These are phyloP conservation scores for Mallotus japonicus DNA, from an alignment of 441 rosid genomes.

Conservation along the genomic window DNA sequence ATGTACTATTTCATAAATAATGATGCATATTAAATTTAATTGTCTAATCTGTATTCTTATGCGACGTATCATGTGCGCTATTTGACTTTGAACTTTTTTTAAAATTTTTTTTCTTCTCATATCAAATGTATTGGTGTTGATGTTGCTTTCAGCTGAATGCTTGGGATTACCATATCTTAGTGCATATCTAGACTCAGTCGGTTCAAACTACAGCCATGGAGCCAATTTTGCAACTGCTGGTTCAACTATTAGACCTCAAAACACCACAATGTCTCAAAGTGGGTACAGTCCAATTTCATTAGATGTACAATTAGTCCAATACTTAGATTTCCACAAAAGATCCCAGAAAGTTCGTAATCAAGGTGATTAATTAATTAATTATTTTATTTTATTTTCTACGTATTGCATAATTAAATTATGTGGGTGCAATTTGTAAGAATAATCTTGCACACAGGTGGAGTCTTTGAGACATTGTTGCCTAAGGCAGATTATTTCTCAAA, in stretches of 20 bases:
- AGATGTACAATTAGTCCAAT: constrained; percentile 64
- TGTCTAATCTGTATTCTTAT: no score
- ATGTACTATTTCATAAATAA: no score
- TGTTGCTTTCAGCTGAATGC: constrained; percentile 17
- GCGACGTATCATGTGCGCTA: no score
- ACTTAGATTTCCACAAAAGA: constrained; percentile 48
- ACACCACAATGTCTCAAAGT: constrained; percentile 44
- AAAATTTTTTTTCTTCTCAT: no score
- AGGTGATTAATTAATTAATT: constrained; percentile 32
- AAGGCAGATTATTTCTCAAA: constrained; percentile 43
- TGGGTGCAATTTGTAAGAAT: not conserved
- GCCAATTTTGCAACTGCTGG: constrained; percentile 89
- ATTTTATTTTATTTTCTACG: no score
- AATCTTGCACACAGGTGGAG: constrained; percentile 35
- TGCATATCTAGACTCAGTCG: constrained; percentile 63
- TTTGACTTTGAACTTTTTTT: no score
- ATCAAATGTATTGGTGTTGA: not conserved
- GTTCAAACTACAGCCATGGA: constrained; percentile 77
- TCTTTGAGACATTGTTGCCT: constrained; percentile 52
- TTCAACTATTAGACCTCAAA: constrained; percentile 64
- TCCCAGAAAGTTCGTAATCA: constrained; percentile 39
- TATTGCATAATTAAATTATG: not conserved
- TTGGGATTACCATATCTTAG: constrained; percentile 54
- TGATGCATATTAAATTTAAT: no score
- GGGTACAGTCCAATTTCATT: constrained; percentile 75